phyloP scores from a whole-genome alignment of 2,329 filamentous ascomycete genomes.

The Cladosporium sp. region DNA sequence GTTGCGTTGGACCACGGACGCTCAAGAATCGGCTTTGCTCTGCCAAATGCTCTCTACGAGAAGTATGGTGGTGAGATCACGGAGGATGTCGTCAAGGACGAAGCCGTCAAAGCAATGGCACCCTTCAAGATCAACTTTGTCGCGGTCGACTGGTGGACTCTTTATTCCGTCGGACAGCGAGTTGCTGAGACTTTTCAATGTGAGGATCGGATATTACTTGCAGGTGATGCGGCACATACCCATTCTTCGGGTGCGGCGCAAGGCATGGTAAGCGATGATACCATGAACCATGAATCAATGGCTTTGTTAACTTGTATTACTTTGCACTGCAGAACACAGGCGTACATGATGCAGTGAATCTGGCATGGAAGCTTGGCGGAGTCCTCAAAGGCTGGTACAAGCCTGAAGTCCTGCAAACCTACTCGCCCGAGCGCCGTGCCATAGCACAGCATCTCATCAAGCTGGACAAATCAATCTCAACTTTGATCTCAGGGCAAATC shows the following conservation, averaged over 20 bases:
- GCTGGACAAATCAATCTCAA: conserved; percentile 32
- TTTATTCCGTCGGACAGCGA: conserved; percentile 41
- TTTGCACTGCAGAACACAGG: too few species aligned
- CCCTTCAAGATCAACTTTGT: conserved; percentile 38
- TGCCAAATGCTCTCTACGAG: conserved; percentile 39
- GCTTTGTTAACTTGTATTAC: too few species aligned
- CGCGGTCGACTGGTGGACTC: conserved; percentile 41
- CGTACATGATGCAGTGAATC: conserved; percentile 14
- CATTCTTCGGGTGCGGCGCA: too few species aligned
- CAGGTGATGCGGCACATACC: too few species aligned
- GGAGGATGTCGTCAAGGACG: conserved; percentile 34
- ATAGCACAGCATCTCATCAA: conserved; percentile 33
- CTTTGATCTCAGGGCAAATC: conserved; percentile 32
- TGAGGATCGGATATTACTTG: too few species aligned
- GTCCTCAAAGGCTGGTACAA: conserved; percentile 13
- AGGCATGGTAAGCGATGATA: too few species aligned
- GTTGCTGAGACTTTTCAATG: conserved; percentile 29
- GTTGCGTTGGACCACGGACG: conserved; percentile 49
- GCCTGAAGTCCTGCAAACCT: conserved; percentile 9
- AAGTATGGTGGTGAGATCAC: conserved; percentile 32
- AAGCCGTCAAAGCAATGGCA: conserved; percentile 37
- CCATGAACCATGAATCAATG: too few species aligned
- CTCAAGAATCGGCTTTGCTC: conserved; percentile 51
- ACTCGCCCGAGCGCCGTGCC: conserved; percentile 14
- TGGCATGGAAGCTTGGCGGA: conserved; percentile 17